Conservation (phyloP, 73 alveolate species). For the Uronychia binucleata region DNA sequence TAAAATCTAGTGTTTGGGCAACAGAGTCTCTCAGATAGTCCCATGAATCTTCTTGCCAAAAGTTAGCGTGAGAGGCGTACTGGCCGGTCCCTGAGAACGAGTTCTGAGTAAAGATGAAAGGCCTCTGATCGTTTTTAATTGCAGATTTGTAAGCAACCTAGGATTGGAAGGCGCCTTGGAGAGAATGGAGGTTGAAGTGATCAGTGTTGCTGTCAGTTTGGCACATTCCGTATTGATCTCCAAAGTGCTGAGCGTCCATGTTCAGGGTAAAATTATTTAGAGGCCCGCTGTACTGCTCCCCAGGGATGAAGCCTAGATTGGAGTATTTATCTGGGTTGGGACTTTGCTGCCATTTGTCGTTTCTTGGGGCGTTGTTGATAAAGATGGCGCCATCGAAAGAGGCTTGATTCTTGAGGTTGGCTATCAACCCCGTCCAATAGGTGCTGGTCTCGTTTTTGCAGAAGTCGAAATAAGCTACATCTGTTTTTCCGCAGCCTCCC, state of each 20-base stretch:
- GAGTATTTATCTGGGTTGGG: neutral
- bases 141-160: neutral
- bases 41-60: constrained; percentile 75
- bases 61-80: constrained; percentile 87
- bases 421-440: neutral
- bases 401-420: too few relatives aligned
- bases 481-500: neutral
- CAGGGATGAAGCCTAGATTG: neutral
- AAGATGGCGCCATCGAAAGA: too few relatives aligned
- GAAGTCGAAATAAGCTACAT: neutral
- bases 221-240: neutral
- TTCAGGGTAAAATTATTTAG: neutral
- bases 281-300: neutral
- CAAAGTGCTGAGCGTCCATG: neutral
- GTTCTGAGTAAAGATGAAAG: constrained; percentile 83
- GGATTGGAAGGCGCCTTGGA: neutral
- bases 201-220: neutral
- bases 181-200: neutral
- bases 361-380: neutral
- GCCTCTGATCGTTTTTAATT: constrained; percentile 49
- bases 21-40: constrained; percentile 79
- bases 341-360: neutral
- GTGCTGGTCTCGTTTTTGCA: neutral
- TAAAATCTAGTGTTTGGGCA: constrained; percentile 78
- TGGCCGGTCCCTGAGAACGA: constrained; percentile 89